A percentile compares a stretch with the other conserved stretches of the same genome.
Conservation (phyloP, 2,329 filamentous ascomycete genomes). For the Fusarium robinianum region DNA sequence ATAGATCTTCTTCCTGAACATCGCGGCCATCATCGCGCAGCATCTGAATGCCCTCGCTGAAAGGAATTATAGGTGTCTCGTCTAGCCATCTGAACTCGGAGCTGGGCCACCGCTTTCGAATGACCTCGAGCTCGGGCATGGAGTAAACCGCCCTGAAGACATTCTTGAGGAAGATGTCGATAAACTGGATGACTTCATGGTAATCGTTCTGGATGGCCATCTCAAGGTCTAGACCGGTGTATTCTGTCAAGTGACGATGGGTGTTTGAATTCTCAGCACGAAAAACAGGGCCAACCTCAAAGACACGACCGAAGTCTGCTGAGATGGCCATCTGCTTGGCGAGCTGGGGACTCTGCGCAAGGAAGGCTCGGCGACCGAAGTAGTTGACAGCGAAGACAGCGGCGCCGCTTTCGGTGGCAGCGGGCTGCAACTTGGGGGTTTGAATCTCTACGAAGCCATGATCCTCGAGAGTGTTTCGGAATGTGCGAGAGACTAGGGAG, state of each 20-base stretch:
- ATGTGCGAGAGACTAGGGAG: slow-evolving; percentile 77
- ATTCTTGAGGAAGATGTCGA: slow-evolving; percentile 80
- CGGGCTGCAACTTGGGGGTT: slow-evolving; percentile 87
- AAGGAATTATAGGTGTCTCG: slow-evolving; percentile 79
- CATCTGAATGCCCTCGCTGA: slow-evolving; percentile 78
- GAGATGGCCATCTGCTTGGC: slow-evolving; percentile 93
- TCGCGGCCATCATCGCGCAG: slow-evolving; percentile 82
- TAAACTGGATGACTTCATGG: slow-evolving; percentile 78
- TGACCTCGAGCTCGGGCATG: slow-evolving; percentile 71
- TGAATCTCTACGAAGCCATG: slow-evolving; percentile 90
- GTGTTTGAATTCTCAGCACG: slow-evolving; percentile 95
- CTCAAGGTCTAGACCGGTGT: slow-evolving; percentile 89
- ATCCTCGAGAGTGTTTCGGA: slow-evolving; percentile 74
- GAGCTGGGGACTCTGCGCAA: slow-evolving; percentile 89
- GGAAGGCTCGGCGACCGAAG: slow-evolving; percentile 83
- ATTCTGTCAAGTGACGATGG: slow-evolving; percentile 91
- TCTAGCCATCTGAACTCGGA: slow-evolving; percentile 87
- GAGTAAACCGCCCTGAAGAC: slow-evolving; percentile 57
- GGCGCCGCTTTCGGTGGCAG: slow-evolving; percentile 87
- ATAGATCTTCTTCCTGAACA: slow-evolving; percentile 74
- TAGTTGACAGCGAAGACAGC: slow-evolving; percentile 93
- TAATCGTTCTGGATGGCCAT: slow-evolving; percentile 92
- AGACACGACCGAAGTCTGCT: slow-evolving; percentile 86
- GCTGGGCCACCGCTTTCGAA: slow-evolving; percentile 84
- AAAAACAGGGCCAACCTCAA: slow-evolving; percentile 75